Evolutionary conservation across 2,329 filamentous ascomycete genomes (phyloP).

Genomic region (Sordariomycetes sp.): DNA sequence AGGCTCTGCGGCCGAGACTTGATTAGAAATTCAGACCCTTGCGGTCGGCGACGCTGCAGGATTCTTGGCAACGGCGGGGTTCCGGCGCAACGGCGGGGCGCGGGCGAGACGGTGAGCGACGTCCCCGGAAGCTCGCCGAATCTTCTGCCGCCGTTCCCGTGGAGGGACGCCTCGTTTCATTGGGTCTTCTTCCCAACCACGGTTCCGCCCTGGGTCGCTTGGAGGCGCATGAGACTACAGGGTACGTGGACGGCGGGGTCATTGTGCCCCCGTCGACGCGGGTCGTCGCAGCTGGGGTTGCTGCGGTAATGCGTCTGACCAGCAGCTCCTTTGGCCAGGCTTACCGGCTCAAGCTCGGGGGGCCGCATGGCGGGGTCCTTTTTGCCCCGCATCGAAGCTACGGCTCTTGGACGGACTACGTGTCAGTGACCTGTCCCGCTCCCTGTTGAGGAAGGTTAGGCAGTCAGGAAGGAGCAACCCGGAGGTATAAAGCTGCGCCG

Average conservation of each 20-base stretch:
- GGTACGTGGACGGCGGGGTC: neutral
- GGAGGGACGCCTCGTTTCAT: too few species aligned
- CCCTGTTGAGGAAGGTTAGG: neutral
- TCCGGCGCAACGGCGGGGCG: neutral
- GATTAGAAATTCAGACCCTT: neutral
- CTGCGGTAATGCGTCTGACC: neutral
- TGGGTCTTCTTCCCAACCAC: neutral
- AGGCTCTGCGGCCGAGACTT: neutral
- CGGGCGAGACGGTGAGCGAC: neutral
- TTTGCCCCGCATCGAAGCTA: neutral
- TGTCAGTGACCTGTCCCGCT: neutral
- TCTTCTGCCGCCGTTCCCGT: too few species aligned
- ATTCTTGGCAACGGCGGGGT: neutral
- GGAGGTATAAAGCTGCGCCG: neutral
- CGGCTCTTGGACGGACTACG: neutral
- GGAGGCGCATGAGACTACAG: neutral
- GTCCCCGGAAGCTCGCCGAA: too few species aligned
- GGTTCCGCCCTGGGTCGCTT: neutral
- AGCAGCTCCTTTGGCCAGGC: neutral
- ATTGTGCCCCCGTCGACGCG: neutral
- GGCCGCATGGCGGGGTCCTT: neutral
- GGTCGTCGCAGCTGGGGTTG: neutral
- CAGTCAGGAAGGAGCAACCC: neutral
- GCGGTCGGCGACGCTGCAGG: neutral
- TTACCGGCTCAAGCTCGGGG: neutral